Evolutionary conservation across 2,329 filamentous ascomycete genomes (phyloP), one percentile per base, ranked within the genome.

Genomic region (Trichoderma arundinaceum): DNA sequence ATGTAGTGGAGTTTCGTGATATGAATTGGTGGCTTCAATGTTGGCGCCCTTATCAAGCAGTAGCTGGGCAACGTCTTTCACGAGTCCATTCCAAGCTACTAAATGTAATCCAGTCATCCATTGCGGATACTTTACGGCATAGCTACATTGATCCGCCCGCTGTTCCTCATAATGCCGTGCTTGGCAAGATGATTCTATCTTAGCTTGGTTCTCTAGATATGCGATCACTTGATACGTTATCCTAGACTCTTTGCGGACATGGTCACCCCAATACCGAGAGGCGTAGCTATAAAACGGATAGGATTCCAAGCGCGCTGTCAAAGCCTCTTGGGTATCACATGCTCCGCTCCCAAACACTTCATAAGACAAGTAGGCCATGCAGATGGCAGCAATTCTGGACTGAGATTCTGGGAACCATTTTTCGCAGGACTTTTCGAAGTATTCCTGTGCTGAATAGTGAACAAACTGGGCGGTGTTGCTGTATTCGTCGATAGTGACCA

Each of bases 361-460:
- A 41, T 77, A 77, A 10, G 72, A 77, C 6, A 81, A 69, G 57
- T 81, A 81, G 0, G 73, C 74, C 5, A 77, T 32, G 66, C 78
- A 82, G 6, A 66, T 70, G 7, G 39, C 61, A 1, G 73, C 58
- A 6, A 82, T 74, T 2, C 74, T 32, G 0, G 1, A 10, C 10
- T 79, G 65, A 0, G 73, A 73, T 41, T 71, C 35, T 0, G 74
- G 73, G 63, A 82, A 76, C 72, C 75, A 78, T 2, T 51, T 38
- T 0, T 12, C 35, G 7, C 64, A 54, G 0, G 68, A 77, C n/a
- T 66, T 54, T 15, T 78, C 71, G 33, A 84, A 76, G 68, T 81
- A 84, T 51, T 82, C 75, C 46, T 82, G 77, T 1, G 80, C 74
- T 0, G 81, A 83, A 61, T 81, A 79, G 67, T 84, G 81, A 1